These are phyloP conservation scores for Arachnomyces sp. DNA, from an alignment of 2,329 filamentous ascomycete genomes.

Conservation along the genomic window DNA sequence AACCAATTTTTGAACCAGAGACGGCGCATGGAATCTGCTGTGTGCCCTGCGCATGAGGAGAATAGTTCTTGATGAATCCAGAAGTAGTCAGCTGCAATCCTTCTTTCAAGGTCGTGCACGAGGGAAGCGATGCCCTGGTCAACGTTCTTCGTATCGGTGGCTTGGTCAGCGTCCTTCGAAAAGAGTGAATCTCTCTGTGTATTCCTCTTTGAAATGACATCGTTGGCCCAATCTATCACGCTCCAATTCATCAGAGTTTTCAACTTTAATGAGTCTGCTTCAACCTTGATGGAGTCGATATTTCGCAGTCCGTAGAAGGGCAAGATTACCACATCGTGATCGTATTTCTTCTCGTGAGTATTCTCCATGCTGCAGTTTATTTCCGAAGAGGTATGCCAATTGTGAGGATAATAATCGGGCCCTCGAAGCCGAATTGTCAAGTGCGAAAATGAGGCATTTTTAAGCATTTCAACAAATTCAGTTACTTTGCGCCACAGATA, in stretches of 20 bases:
- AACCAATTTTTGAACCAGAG: no score
- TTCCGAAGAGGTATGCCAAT: neutral
- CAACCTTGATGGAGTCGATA: neutral
- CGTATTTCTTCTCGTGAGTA: neutral
- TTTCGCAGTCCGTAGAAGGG: neutral
- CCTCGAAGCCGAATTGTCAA: conserved; percentile 2
- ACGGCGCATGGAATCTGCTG: no score
- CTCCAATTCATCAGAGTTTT: neutral
- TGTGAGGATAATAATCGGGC: neutral
- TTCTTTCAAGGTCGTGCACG: no score
- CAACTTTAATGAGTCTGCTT: neutral
- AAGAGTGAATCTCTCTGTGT: no score
- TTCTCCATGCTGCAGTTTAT: neutral
- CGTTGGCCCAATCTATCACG: neutral
- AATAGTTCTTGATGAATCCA: no score
- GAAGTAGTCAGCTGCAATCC: no score
- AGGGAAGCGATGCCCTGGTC: no score
- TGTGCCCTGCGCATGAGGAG: no score
- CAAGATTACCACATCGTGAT: neutral
- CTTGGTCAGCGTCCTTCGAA: no score
- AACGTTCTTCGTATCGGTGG: no score
- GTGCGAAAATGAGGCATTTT: neutral
- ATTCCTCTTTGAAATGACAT: neutral
- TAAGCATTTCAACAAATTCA: neutral
- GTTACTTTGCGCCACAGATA: conserved; percentile 8